phyloP scores from a whole-genome alignment of 345 rosid genomes.

The Eutrema japonicum region DNA sequence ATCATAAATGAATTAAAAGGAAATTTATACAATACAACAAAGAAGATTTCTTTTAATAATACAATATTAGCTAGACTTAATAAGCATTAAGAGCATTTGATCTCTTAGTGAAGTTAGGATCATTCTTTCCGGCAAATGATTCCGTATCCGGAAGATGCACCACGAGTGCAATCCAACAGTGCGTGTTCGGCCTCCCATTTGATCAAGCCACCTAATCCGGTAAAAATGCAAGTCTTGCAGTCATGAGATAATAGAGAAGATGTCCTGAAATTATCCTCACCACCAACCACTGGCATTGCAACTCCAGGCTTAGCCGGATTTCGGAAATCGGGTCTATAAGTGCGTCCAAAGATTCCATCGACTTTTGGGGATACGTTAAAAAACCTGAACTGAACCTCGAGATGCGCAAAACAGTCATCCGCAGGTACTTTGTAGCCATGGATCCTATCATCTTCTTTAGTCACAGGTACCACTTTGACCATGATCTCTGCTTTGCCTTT shows the following conservation, averaged over 20 bases:
- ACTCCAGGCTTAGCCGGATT: slow-evolving; percentile 66
- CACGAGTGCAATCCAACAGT: slow-evolving; percentile 51
- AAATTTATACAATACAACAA: too few relatives aligned
- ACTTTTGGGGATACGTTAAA: slow-evolving; percentile 51
- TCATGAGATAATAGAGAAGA: slow-evolving; percentile 49
- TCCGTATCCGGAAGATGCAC: slow-evolving; percentile 47
- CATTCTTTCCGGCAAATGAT: slow-evolving; percentile 35
- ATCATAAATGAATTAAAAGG: too few relatives aligned
- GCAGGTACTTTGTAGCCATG: slow-evolving; percentile 58
- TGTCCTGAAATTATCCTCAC: slow-evolving; percentile 55
- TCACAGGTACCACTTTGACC: slow-evolving; percentile 63
- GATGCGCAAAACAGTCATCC: slow-evolving; percentile 61
- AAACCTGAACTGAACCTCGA: slow-evolving; percentile 63
- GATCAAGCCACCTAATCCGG: not conserved
- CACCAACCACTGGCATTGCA: slow-evolving; percentile 60
- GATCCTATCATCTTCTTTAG: slow-evolving; percentile 59
- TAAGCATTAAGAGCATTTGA: not conserved
- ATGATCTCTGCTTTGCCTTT: slow-evolving; percentile 52
- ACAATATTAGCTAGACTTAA: too few relatives aligned
- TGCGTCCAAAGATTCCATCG: slow-evolving; percentile 68
- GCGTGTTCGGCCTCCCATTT: slow-evolving; percentile 34
- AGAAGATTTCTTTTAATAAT: too few relatives aligned
- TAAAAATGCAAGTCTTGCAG: slow-evolving; percentile 48
- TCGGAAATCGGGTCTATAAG: slow-evolving; percentile 56
- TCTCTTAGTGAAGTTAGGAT: not conserved